Evolutionary conservation across 768 basidiomycete genomes (phyloP), one percentile per base, ranked within the genome.

Genomic region (Scleroderma bovista): DNA sequence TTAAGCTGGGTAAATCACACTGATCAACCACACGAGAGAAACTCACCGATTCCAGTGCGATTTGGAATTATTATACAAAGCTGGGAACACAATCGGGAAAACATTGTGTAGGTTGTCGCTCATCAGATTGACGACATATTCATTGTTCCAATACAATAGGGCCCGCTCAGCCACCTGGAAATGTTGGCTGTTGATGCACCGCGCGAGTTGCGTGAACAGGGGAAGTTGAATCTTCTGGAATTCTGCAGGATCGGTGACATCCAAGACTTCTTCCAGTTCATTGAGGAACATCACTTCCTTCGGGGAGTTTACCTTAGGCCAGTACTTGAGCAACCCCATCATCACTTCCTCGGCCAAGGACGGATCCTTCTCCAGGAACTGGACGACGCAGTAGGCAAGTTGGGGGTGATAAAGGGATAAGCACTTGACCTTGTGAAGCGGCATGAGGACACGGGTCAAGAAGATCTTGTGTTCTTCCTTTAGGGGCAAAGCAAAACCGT

Each of bases 221-320:
- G 88, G 81, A 17, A 89, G 74, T 69, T 96, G 90, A 53, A 98
- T 89, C 78, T 98, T 98, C 68, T 85, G 85, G 72, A 99, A 99
- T 70, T 98, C 94, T 48, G 79, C 79, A 2, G 93, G 93, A 61
- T 98, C 94, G 57, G 96, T 97, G 52, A 99, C 96, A 69, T 99
- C 96, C 54, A 99, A 71, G 4, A 99, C 89, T 74, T 99, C 96
- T 70, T 99, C 96, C 47, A 99, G 92, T 73, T 99, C 96, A 69
- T 97, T 97, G 51, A 99, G 75, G 73, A 90, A 99, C 96, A 99
- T 99, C 69, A 98, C 96, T 64, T 99, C 96, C 74, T 99, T 99
- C 15, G 94, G 94, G 31, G 90, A 93, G 69, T 99, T 98, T 60
- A 99, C 96, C 69, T 98, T 98, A 29, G 96, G 96, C 96, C 96